Base-by-base conservation (phyloP, 805 yeast species). In the Pichia rugopelliculosa region DNA sequence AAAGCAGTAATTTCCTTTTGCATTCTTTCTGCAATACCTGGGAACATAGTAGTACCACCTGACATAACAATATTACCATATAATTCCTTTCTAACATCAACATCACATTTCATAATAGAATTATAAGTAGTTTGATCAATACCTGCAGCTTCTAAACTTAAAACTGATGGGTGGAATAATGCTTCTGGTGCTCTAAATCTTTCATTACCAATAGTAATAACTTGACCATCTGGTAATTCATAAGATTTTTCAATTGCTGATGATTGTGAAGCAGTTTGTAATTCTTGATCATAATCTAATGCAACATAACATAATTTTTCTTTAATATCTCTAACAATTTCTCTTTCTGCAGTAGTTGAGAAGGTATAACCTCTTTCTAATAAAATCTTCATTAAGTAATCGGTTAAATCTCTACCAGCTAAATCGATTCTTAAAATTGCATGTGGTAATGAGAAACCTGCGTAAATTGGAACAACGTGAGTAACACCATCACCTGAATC, bases 401-500 rank as follows among this genome's bases (percentile, higher is more conserved):
- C 98, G 61, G 99, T 93, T 73, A 93, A 82, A 74, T 93, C 99
- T 82, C 99, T 89, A 80, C 99, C 99, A 65, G 98, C 99, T 75
- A 93, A 82, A 75, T 93, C 96, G 66, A 93, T 84, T 85, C 99
- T 89, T 79, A 87, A 81, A 70, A 93, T 93, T 72, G 97, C 98
- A 75, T 91, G 96, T 68, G 97, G 96, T 70, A 93, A 80, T 53
- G 98, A 86, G 96, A 90, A 93, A 79, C 99, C 99, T 62, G 96
- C 96, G 77, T 93, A 93, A 71, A 93, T 91, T 75, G 99, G 99
- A 59, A 93, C 99, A 75, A 91, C 96, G 95, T 91, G 98, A 67
- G 98, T 90, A 65, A 93, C 98, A 87, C 99, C 99, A 71, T 91
- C 99, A 84, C 99, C 99, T 58, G 97, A 90, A 79, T 91, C 99